Percentiles rank a stretch among this genome's conserved stretches.
phyloP scores from a whole-genome alignment of 192 early-diverging fungal species.

The Rhizophagus prolifer region DNA sequence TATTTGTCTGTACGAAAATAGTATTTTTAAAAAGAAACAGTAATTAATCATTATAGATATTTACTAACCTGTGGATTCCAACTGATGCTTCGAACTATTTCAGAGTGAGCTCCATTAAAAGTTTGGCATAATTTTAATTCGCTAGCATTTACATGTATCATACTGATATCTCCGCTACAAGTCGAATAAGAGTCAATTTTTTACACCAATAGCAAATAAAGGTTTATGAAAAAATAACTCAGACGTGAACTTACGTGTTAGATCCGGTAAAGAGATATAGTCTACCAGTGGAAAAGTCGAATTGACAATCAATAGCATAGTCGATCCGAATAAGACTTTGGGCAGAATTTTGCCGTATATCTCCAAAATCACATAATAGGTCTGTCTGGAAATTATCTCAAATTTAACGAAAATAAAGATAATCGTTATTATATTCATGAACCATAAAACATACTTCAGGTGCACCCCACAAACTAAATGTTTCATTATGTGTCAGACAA shows the following conservation, averaged over 20 bases:
- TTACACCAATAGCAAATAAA: neutral
- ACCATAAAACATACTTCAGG: constrained; percentile 42
- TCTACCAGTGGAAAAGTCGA: constrained; percentile 63
- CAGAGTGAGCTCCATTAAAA: constrained; percentile 79
- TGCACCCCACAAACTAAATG: constrained; percentile 75
- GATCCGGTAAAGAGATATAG: constrained; percentile 82
- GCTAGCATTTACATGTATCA: constrained; percentile 79
- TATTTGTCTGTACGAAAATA: constrained; percentile 11
- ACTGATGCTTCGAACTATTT: constrained; percentile 75
- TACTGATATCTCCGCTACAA: constrained; percentile 68
- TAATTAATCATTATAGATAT: neutral
- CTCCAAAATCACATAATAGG: constrained; percentile 72
- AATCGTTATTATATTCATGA: neutral
- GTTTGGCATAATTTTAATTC: constrained; percentile 74
- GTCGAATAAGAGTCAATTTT: neutral
- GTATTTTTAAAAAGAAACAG: neutral
- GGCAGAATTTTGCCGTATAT: constrained; percentile 63
- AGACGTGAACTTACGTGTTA: constrained; percentile 49
- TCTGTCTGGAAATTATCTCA: constrained; percentile 42
- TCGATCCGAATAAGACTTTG: constrained; percentile 57
- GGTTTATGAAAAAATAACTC: constrained; percentile 4
- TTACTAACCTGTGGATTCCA: constrained; percentile 66
- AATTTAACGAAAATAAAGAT: constrained; percentile 27
- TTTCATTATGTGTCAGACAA: constrained; percentile 87
- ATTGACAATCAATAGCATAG: constrained; percentile 83